Percentiles rank a stretch among this genome's conserved stretches.
Evolutionary conservation across 345 rosid species (phyloP).

Genomic region (Brassica rapa): DNA sequence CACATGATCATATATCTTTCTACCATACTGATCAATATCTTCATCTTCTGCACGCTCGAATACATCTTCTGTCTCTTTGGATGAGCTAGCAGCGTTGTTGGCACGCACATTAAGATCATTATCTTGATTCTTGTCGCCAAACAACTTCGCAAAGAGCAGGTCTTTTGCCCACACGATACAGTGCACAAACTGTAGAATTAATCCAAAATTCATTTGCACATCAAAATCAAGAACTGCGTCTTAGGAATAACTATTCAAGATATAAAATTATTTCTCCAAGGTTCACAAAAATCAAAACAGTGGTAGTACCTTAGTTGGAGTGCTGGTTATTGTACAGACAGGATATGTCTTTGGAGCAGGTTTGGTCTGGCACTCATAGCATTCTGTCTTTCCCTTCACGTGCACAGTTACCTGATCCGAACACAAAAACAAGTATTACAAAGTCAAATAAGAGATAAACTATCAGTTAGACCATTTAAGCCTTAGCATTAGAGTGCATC

Average conservation of each 20-base stretch:
- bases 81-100: slow-evolving; percentile 60
- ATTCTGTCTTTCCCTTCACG: slow-evolving; percentile 89
- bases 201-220: slow-evolving; percentile 6
- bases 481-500: background rate
- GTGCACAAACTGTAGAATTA: slow-evolving; percentile 84
- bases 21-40: slow-evolving; percentile 80
- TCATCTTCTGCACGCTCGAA: slow-evolving; percentile 72
- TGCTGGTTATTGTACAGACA: slow-evolving; percentile 98
- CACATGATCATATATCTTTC: slow-evolving; percentile 94
- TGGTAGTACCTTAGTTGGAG: slow-evolving; percentile 86
- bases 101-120: slow-evolving; percentile 96
- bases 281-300: background rate
- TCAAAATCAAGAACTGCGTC: background rate
- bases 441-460: slow-evolving; percentile 21
- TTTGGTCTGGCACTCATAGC: slow-evolving; percentile 95
- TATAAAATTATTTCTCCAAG: background rate
- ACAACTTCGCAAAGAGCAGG: slow-evolving; percentile 89
- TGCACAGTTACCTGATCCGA: slow-evolving; percentile 82
- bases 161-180: slow-evolving; percentile 99
- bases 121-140: slow-evolving; percentile 93
- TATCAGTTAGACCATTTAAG: background rate
- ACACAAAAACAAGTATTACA: slow-evolving; percentile 8
- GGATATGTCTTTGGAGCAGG: slow-evolving; percentile 98
- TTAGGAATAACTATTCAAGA: slow-evolving; percentile 7
- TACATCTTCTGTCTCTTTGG: slow-evolving; percentile 73